These are phyloP conservation scores for Diplodia sapinea DNA, from an alignment of 2,329 filamentous ascomycete genomes.

Conservation along the genomic window DNA sequence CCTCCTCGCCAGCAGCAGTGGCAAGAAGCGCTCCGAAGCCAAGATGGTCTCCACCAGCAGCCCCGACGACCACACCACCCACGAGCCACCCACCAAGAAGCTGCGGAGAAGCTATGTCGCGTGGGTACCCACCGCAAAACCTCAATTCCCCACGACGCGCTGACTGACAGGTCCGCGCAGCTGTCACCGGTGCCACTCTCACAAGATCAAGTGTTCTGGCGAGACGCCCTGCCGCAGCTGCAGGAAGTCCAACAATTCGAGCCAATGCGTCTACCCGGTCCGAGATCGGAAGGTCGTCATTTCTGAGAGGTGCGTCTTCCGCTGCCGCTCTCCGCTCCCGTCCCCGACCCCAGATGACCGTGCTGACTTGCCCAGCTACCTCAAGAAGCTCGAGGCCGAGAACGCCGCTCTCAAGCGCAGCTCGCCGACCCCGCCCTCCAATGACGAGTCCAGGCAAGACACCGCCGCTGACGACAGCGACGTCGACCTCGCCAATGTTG, in stretches of 20 bases:
- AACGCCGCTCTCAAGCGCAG: conserved; percentile 33
- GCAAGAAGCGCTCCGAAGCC: conserved; percentile 21
- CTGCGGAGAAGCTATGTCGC: conserved; percentile 30
- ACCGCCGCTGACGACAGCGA: conserved; percentile 7
- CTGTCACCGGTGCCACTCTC: conserved; percentile 37
- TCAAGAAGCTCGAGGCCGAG: conserved; percentile 37
- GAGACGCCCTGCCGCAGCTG: conserved; percentile 37
- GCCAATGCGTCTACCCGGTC: conserved; percentile 35
- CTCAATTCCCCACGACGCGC: background rate
- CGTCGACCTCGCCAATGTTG: conserved; percentile 29
- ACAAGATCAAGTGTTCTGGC: conserved; percentile 40
- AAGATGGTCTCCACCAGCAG: conserved; percentile 17
- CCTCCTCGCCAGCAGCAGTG: conserved; percentile 20
- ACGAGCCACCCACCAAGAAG: conserved; percentile 30
- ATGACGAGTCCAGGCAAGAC: conserved; percentile 21
- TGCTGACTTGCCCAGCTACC: conserved; percentile 30
- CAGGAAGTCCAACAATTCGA: conserved; percentile 34
- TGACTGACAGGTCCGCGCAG: conserved; percentile 29
- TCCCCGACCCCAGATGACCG: background rate
- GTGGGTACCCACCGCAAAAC: conserved; percentile 13
- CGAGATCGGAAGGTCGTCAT: conserved; percentile 37
- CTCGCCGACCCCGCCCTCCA: conserved; percentile 21
- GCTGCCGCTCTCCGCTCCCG: background rate
- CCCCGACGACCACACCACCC: conserved; percentile 18
- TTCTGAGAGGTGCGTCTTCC: conserved; percentile 34